Evolutionary conservation across 2,329 filamentous ascomycete species (phyloP), one percentile per base, ranked within the genome.

Genomic region (Lasiodiplodia sp.): DNA sequence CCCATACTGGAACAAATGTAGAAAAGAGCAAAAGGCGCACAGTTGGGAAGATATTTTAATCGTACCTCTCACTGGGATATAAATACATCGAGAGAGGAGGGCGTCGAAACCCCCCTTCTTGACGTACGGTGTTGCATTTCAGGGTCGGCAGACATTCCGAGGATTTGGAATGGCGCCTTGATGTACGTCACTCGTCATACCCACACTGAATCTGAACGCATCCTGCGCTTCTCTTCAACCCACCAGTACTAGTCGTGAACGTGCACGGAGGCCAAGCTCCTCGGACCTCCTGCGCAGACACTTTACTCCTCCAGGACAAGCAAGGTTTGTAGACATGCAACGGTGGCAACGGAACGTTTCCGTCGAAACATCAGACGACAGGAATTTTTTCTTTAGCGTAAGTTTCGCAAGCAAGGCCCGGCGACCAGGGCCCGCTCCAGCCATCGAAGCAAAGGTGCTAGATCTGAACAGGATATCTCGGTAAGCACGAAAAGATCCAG

Each of bases 91-190:
- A 53, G 25, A 28, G 51, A 16, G 6, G 11, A 53, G 21, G 10
- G 23, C 23, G 4, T 53, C 23, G 6, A 53, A 53, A 14, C 23
- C 16, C 31, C n/a, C 49, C 23, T 21, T 25, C 4, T 51, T n/a
- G 7, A n/a, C 14, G 7, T 28, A 21, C 25, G 18, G 11, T 11
- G 51, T 53, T 53, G 51, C 51, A 28, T 23, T 7, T 7, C 21
- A 28, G 51, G 44, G n/a, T 53, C 23, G 21, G 23, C 51, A 53
- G 12, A 18, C 51, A 53, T 53, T 53, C 51, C 51, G 47, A 53
- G 1, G 3, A 18, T 52, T 52, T 7, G 18, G 12, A 14, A 53
- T 28, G 51, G n/a, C 25, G 4, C 23, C 12, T 6, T 1, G 12
- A 28, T 28, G 11, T 16, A 53, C 11, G 51, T 53, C 11, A 16